Evolutionary conservation across 345 rosid genomes (phyloP).

Genomic region (Syzygium aromaticum): DNA sequence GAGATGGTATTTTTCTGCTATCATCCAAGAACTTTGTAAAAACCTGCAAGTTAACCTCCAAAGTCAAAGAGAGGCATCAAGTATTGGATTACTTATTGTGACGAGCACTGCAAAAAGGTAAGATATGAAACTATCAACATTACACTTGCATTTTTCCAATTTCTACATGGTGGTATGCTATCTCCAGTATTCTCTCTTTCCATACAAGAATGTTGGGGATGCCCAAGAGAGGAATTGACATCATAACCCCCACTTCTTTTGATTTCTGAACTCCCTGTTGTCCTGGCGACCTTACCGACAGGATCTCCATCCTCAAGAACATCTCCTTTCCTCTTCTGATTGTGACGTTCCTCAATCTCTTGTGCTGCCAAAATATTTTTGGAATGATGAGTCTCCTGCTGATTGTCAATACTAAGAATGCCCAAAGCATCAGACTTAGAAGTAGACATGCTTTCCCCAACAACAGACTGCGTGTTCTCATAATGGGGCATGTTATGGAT

Average conservation of each 20-base stretch:
- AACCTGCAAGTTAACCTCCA: conserved; percentile 44
- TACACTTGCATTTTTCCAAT: conserved; percentile 57
- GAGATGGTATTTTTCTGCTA: conserved; percentile 36
- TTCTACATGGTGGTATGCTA: conserved; percentile 13
- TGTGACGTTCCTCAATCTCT: background rate
- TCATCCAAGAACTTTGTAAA: conserved; percentile 39
- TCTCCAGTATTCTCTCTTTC: conserved; percentile 17
- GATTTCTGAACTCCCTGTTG: background rate
- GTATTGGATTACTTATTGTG: background rate
- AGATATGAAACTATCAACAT: conserved; percentile 2
- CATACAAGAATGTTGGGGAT: conserved; percentile 17
- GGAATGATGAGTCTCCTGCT: background rate
- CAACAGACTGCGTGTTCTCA: background rate
- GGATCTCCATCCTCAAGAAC: conserved; percentile 1
- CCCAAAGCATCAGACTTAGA: background rate
- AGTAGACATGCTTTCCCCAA: background rate
- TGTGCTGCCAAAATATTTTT: background rate
- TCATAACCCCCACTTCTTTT: conserved; percentile 6
- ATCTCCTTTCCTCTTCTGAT: background rate
- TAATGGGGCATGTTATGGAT: background rate
- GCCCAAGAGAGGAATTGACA: conserved; percentile 14
- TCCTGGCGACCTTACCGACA: background rate
- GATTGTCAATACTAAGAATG: background rate
- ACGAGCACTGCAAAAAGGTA: conserved; percentile 1
- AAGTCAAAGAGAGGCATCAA: background rate